Evolutionary conservation across 305 asterid genomes (phyloP), one percentile per base, ranked within the genome.

Genomic region (Fraxinus ornus): DNA sequence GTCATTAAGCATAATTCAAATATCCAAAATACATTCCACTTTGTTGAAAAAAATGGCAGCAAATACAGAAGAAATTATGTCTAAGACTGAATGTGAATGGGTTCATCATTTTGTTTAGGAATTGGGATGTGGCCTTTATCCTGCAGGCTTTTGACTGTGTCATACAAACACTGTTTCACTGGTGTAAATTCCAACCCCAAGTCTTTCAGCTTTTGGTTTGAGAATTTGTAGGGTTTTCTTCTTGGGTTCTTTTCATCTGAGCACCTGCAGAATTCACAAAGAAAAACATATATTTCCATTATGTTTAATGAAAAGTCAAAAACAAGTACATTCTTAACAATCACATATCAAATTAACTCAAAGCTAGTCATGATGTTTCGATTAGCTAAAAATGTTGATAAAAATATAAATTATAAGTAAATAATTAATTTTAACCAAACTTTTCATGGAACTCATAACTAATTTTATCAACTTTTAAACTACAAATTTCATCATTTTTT

Each of bases 191-290:
- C 95, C 28, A 94, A 77, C 0, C 97, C 97, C 86, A 95, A 85
- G 15, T 92, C 97, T 88, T 89, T 91, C 0, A 94, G 90, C 92
- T 88, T 95, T 80, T 92, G 91, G 89, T 94, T 94, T 22, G 98
- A 88, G 74, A 95, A 94, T 60, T 91, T 93, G 92, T 93, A 94
- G 0, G 98, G 88, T 80, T 90, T 90, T 35, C 89, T 93, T 55
- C 97, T 90, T 64, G 97, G 97, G 82, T 89, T 94, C 52, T 86
- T 90, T 49, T 94, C 97, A 86, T 95, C 98, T 0, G 95, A 91
- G 87, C 98, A 95, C 92, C 99, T 95, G 87, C 87, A 83, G n/a
- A 22, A 17, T 52, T 52, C 62, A 37, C 3, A 44, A 44, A 12
- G 4, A 9, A 12, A 44, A 44, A 41, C 17, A 44, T 10, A 44